Conservation (phyloP, 2,329 filamentous ascomycete species). For the Aspergillus phoenicis region DNA sequence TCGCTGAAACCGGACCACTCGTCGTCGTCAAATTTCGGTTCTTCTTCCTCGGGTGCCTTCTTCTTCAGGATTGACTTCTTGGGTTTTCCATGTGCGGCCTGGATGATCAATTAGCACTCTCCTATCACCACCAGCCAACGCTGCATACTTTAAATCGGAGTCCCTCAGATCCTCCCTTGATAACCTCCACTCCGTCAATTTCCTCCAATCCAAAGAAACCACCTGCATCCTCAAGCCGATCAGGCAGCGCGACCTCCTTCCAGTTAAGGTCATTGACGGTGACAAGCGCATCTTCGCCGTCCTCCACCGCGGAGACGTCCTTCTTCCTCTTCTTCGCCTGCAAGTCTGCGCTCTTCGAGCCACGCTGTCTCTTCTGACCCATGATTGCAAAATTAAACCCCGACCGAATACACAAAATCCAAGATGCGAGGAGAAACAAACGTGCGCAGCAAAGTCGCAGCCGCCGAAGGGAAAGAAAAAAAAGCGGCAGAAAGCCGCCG, state of each 20-base stretch:
- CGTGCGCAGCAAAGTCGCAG: background rate
- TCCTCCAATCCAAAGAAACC: slow-evolving; percentile 93
- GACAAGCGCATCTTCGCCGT: slow-evolving; percentile 32
- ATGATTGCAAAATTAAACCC: slow-evolving; percentile 21
- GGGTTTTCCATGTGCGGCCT: slow-evolving; percentile 40
- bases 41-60: slow-evolving; percentile 19
- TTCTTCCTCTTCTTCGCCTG: slow-evolving; percentile 43
- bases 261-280: slow-evolving; percentile 59
- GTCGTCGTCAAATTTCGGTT: slow-evolving; percentile 51
- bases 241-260: slow-evolving; percentile 68
- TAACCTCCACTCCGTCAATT: slow-evolving; percentile 85
- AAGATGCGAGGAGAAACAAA: background rate
- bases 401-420: background rate
- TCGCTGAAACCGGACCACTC: slow-evolving; percentile 70
- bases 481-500: slow-evolving; percentile 39
- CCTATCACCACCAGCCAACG: background rate
- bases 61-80: slow-evolving; percentile 37
- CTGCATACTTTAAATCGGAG: slow-evolving; percentile 46
- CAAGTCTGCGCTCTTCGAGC: slow-evolving; percentile 30
- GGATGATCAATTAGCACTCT: slow-evolving; percentile 12
- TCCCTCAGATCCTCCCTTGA: slow-evolving; percentile 62
- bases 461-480: slow-evolving; percentile 29
- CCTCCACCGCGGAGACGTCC: slow-evolving; percentile 21
- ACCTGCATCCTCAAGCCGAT: slow-evolving; percentile 83
- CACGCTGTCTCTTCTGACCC: slow-evolving; percentile 42